Evolutionary conservation across 1,284 basidiomycete species (phyloP).

Genomic region (Inonotus obliquus): DNA sequence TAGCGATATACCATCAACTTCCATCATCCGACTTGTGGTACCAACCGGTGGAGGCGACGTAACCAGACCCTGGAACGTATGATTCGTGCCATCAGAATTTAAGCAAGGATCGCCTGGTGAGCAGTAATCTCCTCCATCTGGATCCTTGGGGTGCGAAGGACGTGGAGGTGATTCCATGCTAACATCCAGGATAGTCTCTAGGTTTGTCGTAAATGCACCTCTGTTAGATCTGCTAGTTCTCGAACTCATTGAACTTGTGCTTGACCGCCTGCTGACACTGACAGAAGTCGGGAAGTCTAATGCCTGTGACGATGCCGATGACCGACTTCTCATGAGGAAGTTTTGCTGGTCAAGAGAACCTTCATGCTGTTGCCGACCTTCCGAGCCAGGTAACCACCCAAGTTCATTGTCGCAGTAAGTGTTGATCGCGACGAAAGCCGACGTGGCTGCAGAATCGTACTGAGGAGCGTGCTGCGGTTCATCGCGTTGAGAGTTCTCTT

Average conservation of each 20-base stretch:
- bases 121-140: neutral
- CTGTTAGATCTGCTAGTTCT: neutral
- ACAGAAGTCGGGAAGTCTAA: neutral
- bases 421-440: constrained; percentile 4
- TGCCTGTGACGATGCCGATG: neutral
- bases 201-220: neutral
- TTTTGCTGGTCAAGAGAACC: neutral
- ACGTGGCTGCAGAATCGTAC: neutral
- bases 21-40: constrained; percentile 36
- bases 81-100: too few species aligned
- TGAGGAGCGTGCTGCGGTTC: neutral
- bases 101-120: constrained; percentile 18
- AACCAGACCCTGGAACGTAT: neutral
- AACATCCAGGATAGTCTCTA: constrained; percentile 6
- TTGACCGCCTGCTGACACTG: neutral
- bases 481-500: neutral
- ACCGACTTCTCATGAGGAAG: neutral
- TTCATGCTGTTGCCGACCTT: neutral
- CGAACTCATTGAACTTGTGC: neutral
- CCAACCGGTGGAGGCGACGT: constrained; percentile 34
- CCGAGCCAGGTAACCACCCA: neutral
- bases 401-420: neutral
- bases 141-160: neutral
- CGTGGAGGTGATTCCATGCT: neutral
- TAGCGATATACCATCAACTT: constrained; percentile 65